Evolutionary conservation across 805 yeast species (phyloP).

Genomic region (Ogataea dorogensis): DNA sequence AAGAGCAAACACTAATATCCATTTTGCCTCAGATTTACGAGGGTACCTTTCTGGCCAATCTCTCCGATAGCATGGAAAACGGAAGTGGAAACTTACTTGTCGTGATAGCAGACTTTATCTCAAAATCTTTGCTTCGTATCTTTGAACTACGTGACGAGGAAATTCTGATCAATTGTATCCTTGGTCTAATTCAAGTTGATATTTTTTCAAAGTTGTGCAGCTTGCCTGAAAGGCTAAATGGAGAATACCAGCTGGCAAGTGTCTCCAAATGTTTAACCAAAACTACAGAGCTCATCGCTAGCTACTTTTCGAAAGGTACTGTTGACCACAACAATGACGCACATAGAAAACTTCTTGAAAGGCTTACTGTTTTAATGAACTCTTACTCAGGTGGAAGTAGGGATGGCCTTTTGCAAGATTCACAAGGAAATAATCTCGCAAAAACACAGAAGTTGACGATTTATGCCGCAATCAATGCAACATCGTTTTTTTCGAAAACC

Average conservation of each 20-base stretch:
- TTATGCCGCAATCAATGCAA: constrained; percentile 52
- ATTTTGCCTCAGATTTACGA: neutral
- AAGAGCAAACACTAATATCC: constrained; percentile 26
- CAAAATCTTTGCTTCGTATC: constrained; percentile 43
- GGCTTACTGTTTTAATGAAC: constrained; percentile 22
- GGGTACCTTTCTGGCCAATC: constrained; percentile 39
- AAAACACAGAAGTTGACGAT: constrained; percentile 44
- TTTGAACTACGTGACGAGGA: constrained; percentile 40
- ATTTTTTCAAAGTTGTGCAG: constrained; percentile 45
- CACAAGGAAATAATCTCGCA: constrained; percentile 18
- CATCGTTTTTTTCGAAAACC: constrained; percentile 52
- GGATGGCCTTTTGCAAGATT: neutral
- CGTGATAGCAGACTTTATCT: constrained; percentile 44
- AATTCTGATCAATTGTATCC: constrained; percentile 42
- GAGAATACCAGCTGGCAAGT: constrained; percentile 18
- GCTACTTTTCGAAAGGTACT: constrained; percentile 34
- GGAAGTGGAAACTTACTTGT: constrained; percentile 43
- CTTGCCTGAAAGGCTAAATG: constrained; percentile 36
- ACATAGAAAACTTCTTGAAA: constrained; percentile 41
- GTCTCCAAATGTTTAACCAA: constrained; percentile 13
- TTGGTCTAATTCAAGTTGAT: constrained; percentile 46
- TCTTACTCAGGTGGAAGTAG: neutral
- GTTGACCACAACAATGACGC: constrained; percentile 40
- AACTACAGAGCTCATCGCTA: constrained; percentile 38
- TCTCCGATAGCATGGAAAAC: constrained; percentile 37